phyloP scores from a whole-genome alignment of 1,284 basidiomycete genomes.

The Ustilago cynodontis region DNA sequence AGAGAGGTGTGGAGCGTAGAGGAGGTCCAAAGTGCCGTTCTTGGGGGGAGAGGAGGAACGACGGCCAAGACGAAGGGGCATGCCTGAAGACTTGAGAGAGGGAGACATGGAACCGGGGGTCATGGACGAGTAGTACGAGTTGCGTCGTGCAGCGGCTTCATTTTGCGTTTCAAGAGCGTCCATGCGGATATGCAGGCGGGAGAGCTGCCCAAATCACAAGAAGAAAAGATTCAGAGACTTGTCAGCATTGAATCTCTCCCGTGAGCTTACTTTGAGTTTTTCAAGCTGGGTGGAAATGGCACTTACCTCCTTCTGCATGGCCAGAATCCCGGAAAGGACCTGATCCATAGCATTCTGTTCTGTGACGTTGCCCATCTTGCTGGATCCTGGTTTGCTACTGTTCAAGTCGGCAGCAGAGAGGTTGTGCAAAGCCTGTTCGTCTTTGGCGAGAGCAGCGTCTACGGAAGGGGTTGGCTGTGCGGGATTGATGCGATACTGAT shows the following conservation, averaged over 20 bases:
- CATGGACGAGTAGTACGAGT: constrained; percentile 42
- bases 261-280: not conserved
- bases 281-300: not conserved
- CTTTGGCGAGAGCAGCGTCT: constrained; percentile 9
- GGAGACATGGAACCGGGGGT: constrained; percentile 45
- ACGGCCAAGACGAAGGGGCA: constrained; percentile 30
- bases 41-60: constrained; percentile 56
- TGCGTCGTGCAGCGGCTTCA: constrained; percentile 30
- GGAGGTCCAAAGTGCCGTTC: constrained; percentile 26
- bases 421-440: constrained; percentile 31
- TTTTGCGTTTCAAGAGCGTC: constrained; percentile 53
- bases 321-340: constrained; percentile 60
- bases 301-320: constrained; percentile 65
- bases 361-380: constrained; percentile 39
- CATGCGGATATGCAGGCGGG: constrained; percentile 58
- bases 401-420: constrained; percentile 21
- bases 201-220: constrained; percentile 31
- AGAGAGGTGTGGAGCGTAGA: constrained; percentile 47
- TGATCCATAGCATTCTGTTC: constrained; percentile 50
- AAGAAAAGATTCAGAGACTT: not conserved
- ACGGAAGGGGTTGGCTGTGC: constrained; percentile 4
- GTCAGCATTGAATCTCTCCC: not conserved
- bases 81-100: constrained; percentile 42
- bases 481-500: constrained; percentile 8
- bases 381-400: not conserved